Evolutionary conservation across 306 rosid species (phyloP).

Genomic region (Luffa acutangula): DNA sequence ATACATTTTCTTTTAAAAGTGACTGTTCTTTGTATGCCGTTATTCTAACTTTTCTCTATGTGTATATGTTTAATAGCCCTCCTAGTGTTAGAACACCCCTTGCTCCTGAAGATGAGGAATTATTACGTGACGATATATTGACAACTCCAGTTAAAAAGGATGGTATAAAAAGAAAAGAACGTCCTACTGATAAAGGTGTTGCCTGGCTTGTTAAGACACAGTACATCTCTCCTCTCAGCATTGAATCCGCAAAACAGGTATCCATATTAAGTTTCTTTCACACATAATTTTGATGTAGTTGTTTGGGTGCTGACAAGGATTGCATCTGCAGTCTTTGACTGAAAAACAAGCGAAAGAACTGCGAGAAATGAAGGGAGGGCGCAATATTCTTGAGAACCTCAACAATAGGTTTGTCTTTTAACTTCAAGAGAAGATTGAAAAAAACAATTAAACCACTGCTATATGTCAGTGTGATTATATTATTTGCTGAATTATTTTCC

Average conservation of each 20-base stretch:
- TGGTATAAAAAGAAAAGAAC: slow-evolving; percentile 81
- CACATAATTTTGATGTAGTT: slow-evolving; percentile 10
- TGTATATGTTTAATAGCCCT: slow-evolving; percentile 44
- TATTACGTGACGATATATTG: slow-evolving; percentile 77
- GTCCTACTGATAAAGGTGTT: slow-evolving; percentile 98
- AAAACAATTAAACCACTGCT: background rate
- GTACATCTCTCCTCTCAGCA: slow-evolving; percentile 93
- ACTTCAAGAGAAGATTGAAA: background rate
- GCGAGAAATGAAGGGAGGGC: slow-evolving; percentile 82
- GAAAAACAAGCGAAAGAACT: slow-evolving; percentile 96
- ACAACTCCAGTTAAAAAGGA: slow-evolving; percentile 70
- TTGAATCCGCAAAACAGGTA: slow-evolving; percentile 90
- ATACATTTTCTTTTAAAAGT: background rate
- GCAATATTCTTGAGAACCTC: slow-evolving; percentile 52
- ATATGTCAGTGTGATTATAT: background rate
- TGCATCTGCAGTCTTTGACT: slow-evolving; percentile 59
- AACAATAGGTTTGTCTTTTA: slow-evolving; percentile 48
- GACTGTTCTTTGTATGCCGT: slow-evolving; percentile 5
- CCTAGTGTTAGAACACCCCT: slow-evolving; percentile 60
- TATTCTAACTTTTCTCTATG: slow-evolving; percentile 19
- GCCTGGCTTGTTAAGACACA: slow-evolving; percentile 99
- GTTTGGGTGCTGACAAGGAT: slow-evolving; percentile 11
- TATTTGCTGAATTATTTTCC: slow-evolving; percentile 14
- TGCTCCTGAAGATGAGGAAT: slow-evolving; percentile 83
- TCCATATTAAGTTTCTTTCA: slow-evolving; percentile 2